Conservation (phyloP, 2,329 filamentous ascomycete species). For the Dothideomycetes sp. region DNA sequence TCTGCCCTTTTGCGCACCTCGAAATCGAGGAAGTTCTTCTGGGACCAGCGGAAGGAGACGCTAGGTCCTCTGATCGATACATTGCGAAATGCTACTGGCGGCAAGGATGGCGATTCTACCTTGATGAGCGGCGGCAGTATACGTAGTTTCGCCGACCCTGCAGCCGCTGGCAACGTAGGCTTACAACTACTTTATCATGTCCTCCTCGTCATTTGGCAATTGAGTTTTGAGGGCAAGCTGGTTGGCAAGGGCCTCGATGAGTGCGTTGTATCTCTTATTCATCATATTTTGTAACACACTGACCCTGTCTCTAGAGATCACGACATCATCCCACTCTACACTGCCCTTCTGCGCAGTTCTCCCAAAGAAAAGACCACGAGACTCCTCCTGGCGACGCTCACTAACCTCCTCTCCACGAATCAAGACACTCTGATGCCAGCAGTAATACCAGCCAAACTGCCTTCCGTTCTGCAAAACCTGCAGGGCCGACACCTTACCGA, state of each 20-base stretch:
- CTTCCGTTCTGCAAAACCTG: constrained; percentile 47
- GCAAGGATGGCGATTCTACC: constrained; percentile 54
- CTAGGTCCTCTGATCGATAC: constrained; percentile 73
- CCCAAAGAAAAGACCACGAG: constrained; percentile 98
- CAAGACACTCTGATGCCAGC: constrained; percentile 62
- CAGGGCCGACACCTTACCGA: constrained; percentile 40
- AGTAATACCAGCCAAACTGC: constrained; percentile 77
- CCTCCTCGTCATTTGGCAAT: constrained; percentile 86
- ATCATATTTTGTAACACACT: constrained; percentile 11
- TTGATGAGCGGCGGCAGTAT: constrained; percentile 36
- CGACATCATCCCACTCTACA: constrained; percentile 83
- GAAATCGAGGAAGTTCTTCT: constrained; percentile 71
- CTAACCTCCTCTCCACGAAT: constrained; percentile 72
- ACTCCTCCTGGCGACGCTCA: constrained; percentile 76
- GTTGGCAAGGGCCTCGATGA: constrained; percentile 75
- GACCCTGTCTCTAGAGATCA: constrained; percentile 55
- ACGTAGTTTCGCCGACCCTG: constrained; percentile 50
- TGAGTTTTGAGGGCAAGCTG: constrained; percentile 72
- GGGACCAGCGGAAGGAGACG: constrained; percentile 81
- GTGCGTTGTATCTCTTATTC: constrained; percentile 39
- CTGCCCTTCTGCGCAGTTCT: constrained; percentile 81
- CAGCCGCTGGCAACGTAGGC: constrained; percentile 65
- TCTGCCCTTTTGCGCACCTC: constrained; percentile 70
- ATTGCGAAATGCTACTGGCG: constrained; percentile 60
- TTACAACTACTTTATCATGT: constrained; percentile 92